Conservation (phyloP, 2,329 filamentous ascomycete genomes). For the Ilyonectria robusta region DNA sequence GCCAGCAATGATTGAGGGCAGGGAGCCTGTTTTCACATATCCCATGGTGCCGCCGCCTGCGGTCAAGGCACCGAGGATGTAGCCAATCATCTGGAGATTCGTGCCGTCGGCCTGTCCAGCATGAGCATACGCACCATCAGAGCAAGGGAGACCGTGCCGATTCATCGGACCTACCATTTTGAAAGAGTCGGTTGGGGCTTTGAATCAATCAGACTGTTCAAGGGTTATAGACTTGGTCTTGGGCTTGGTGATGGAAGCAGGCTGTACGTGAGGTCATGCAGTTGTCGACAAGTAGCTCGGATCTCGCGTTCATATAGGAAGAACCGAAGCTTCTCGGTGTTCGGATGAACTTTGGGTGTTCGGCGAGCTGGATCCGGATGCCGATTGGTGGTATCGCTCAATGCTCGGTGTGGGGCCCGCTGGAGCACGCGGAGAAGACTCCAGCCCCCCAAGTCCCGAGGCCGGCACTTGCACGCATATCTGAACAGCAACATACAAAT, state of each 20-base stretch:
- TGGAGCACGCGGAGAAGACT: constrained; percentile 9
- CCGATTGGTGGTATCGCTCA: constrained; percentile 15
- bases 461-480: background rate
- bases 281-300: constrained; percentile 14
- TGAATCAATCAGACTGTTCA: background rate
- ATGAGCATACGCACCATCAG: background rate
- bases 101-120: constrained; percentile 35
- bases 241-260: background rate
- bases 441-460: constrained; percentile 9
- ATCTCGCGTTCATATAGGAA: constrained; percentile 22
- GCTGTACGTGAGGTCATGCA: too few species aligned
- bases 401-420: background rate
- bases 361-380: background rate
- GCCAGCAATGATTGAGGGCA: constrained; percentile 90
- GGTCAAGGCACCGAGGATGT: constrained; percentile 84
- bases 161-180: constrained; percentile 32
- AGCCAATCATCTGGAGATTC: constrained; percentile 72
- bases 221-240: background rate
- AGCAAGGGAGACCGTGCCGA: background rate
- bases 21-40: constrained; percentile 85
- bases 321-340: constrained; percentile 24
- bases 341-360: constrained; percentile 23
- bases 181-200: background rate
- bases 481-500: too few species aligned
- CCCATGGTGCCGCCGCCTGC: constrained; percentile 90